phyloP scores from a whole-genome alignment of 257 asterid species.

The Solanum etuberosum region DNA sequence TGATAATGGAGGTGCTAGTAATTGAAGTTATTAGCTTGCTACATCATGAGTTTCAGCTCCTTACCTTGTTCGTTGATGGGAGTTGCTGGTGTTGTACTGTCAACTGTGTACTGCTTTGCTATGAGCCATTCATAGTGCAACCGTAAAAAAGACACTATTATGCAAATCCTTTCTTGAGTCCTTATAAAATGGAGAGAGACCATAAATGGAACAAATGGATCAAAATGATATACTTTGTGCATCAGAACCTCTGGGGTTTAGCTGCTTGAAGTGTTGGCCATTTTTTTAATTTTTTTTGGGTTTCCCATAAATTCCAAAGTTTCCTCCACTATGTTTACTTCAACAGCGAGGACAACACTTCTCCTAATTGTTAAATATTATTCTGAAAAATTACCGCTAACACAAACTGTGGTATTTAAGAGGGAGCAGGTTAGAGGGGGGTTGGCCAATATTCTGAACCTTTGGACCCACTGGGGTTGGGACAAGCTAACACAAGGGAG shows the following conservation, averaged over 20 bases:
- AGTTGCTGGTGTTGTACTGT: not conserved
- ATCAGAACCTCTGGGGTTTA: not conserved
- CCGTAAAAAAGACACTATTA: not conserved
- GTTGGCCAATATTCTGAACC: not conserved
- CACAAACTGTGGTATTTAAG: not conserved
- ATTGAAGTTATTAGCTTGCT: not conserved
- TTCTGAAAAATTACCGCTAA: not conserved
- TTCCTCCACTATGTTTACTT: not conserved
- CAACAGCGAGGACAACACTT: not conserved
- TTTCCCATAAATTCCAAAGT: not conserved
- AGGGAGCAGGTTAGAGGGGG: not conserved
- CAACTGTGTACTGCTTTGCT: not conserved
- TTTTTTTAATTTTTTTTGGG: not conserved
- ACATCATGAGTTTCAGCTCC: not conserved
- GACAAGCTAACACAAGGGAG: not conserved
- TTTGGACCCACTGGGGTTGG: not conserved
- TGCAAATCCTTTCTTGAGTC: not conserved
- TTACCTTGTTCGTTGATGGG: not conserved
- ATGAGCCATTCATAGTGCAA: not conserved
- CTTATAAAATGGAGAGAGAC: not conserved
- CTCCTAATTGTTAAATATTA: not conserved
- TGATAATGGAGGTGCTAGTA: not conserved
- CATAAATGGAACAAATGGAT: not conserved
- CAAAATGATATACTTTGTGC: not conserved
- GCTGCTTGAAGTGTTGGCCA: not conserved